These are phyloP conservation scores for Debaryomyces udenii DNA, from an alignment of 1,139 yeast species.

Conservation along the genomic window DNA sequence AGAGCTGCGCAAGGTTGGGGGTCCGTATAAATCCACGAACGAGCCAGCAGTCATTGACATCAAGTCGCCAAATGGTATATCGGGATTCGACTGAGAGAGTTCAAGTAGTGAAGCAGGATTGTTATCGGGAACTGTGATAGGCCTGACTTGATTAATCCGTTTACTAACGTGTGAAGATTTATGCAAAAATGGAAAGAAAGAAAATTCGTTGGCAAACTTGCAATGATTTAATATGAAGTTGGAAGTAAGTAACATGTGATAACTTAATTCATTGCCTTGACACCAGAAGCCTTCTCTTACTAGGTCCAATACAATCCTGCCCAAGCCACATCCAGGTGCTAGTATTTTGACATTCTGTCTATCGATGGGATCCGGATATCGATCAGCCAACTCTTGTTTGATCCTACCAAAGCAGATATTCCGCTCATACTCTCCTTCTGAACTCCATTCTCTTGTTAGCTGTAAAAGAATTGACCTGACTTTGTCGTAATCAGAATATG, in stretches of 20 bases:
- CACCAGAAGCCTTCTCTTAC: constrained; percentile 68
- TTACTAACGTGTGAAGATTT: constrained; percentile 50
- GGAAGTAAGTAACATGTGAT: constrained; percentile 76
- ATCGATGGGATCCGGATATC: constrained; percentile 43
- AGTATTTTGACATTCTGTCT: constrained; percentile 52
- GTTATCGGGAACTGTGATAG: constrained; percentile 56
- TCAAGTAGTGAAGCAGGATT: constrained; percentile 42
- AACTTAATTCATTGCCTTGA: constrained; percentile 86
- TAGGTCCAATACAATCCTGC: constrained; percentile 74
- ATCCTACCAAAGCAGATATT: constrained; percentile 48
- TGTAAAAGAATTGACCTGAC: constrained; percentile 66
- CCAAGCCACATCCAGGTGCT: constrained; percentile 86
- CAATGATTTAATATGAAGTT: constrained; percentile 64
- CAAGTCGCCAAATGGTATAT: constrained; percentile 50
- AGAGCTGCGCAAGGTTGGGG: constrained; percentile 36
- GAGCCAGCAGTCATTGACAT: constrained; percentile 85
- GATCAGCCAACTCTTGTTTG: constrained; percentile 41
- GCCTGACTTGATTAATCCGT: constrained; percentile 50
- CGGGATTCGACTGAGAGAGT: constrained; percentile 32
- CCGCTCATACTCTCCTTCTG: constrained; percentile 61
- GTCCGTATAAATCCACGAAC: constrained; percentile 75
- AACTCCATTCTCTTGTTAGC: constrained; percentile 75
- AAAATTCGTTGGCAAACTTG: constrained; percentile 36
- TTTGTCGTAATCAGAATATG: constrained; percentile 56
- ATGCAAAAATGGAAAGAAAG: constrained; percentile 59